Evolutionary conservation across 441 rosid genomes (phyloP), one percentile per base, ranked within the genome.

Genomic region (Pelargonium cotyledonis): DNA sequence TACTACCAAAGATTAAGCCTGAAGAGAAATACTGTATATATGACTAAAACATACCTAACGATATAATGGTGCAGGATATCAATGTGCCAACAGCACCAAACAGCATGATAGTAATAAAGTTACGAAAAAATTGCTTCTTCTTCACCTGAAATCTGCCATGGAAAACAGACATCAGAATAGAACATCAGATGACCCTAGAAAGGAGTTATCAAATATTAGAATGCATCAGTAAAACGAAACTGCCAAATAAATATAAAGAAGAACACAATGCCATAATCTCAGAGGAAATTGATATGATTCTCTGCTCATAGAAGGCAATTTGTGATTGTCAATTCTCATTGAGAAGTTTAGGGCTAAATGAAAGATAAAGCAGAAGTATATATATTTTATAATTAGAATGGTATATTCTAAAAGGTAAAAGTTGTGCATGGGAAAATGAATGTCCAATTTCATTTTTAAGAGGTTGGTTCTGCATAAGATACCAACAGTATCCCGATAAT

Each of bases 61-160:
- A 73, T 83, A 85, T 82, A 72, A 85, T 72, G 26, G 72, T 80
- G 75, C 82, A 83, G 23, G 89, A 85, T 43, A 85, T 73, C 72
- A 85, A 74, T 69, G 89, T 83, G 53, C 87, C 89, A 57, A 81
- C 72, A 66, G 86, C 82, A 43, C 89, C 89, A 67, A 85, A 83
- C 57, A 83, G 70, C 74, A 72, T 80, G 68, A 85, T 85, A 18
- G 78, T 77, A 78, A 66, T 77, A 5, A 83, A 83, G 53, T 85
- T 85, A 23, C 79, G 83, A 73, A 85, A 85, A 62, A 85, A 85
- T 16, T 82, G 86, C 79, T 85, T 85, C 82, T 85, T 85, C 73
- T 85, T 85, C 8, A 85, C 87, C 75, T 83, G 89, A 77, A 85
- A 85, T 79, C 89, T 85, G 85, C 70, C 67, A 65, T 44, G 60